These are phyloP conservation scores for Plantago coronopus DNA, from an alignment of 305 asterid genomes.

Conservation along the genomic window DNA sequence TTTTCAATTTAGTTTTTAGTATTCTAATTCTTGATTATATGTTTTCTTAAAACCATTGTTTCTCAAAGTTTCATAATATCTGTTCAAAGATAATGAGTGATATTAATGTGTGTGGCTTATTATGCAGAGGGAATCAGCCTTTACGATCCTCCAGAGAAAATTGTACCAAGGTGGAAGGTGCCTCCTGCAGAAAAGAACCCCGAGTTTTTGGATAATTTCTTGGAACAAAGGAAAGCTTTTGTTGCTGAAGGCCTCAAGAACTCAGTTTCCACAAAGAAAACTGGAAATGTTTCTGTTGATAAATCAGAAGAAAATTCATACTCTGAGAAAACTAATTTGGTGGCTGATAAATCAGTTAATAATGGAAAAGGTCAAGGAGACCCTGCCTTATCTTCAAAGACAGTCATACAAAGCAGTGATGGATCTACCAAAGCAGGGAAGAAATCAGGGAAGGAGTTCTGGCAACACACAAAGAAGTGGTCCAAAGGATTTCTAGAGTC, in stretches of 20 bases:
- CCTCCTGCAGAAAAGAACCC: constrained; percentile 70
- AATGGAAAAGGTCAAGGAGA: constrained; percentile 25
- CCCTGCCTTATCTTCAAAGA: constrained; percentile 46
- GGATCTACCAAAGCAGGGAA: constrained; percentile 78
- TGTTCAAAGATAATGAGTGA: neutral
- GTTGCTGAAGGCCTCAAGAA: constrained; percentile 38
- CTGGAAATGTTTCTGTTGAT: constrained; percentile 23
- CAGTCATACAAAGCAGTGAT: constrained; percentile 77
- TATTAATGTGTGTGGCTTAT: constrained; percentile 20
- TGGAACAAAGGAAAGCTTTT: constrained; percentile 42
- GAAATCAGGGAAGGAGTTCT: constrained; percentile 73
- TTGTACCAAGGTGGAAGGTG: constrained; percentile 85
- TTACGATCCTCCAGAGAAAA: constrained; percentile 82
- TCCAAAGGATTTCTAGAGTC: constrained; percentile 76
- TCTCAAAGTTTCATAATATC: neutral
- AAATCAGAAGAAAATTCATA: constrained; percentile 42
- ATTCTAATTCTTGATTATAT: neutral
- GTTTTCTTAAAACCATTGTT: neutral
- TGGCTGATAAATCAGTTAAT: constrained; percentile 24
- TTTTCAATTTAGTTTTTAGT: neutral
- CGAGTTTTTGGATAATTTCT: constrained; percentile 48
- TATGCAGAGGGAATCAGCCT: constrained; percentile 81
- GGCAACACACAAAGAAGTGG: constrained; percentile 98
- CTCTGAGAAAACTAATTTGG: constrained; percentile 25
- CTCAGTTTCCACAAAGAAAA: constrained; percentile 35